Conservation (phyloP, 176 grass and related monocot genomes). For the Saccharum officinarum region DNA sequence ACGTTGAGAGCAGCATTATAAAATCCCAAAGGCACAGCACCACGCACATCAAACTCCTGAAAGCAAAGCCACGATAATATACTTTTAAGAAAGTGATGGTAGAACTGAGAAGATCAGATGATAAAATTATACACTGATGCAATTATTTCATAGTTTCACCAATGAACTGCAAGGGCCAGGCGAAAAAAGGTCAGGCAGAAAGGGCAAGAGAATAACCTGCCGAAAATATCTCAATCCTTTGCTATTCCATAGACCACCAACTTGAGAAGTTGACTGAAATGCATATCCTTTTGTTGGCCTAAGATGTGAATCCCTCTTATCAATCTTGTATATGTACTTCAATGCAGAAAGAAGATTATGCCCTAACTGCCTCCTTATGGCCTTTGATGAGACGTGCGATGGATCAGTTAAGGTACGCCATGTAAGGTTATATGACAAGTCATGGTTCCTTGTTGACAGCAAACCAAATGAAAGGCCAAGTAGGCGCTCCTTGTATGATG, state of each 20-base stretch:
- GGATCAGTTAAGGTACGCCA: conserved; percentile 80
- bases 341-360: conserved; percentile 83
- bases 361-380: conserved; percentile 77
- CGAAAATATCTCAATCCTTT: conserved; percentile 71
- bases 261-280: conserved; percentile 79
- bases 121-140: background rate
- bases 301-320: conserved; percentile 75
- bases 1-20: conserved; percentile 77
- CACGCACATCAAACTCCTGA: conserved; percentile 88
- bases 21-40: conserved; percentile 80
- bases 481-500: conserved; percentile 77
- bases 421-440: conserved; percentile 76
- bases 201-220: conserved; percentile 52
- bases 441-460: conserved; percentile 82
- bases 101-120: background rate
- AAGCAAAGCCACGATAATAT: background rate
- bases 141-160: background rate
- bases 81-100: conserved; percentile 19
- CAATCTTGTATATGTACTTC: conserved; percentile 90
- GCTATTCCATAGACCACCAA: conserved; percentile 74
- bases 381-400: conserved; percentile 49
- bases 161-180: background rate
- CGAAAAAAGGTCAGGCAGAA: background rate
- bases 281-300: conserved; percentile 92
- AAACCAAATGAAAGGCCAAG: conserved; percentile 82